Evolutionary conservation across 2,329 filamentous ascomycete genomes (phyloP).

Genomic region (Aureobasidium uvarum): DNA sequence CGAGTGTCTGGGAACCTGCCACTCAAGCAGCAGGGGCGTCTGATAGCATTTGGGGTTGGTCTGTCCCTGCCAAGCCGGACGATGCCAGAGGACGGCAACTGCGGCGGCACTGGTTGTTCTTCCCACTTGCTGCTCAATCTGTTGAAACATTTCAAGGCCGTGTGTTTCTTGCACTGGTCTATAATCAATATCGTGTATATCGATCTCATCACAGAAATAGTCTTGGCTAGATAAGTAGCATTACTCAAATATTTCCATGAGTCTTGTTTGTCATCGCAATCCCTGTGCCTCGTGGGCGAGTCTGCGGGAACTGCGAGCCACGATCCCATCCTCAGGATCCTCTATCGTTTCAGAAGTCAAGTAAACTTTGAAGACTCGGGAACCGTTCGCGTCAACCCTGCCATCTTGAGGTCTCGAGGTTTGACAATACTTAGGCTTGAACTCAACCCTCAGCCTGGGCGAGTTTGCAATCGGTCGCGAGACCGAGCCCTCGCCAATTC

Average conservation of each 20-base stretch:
- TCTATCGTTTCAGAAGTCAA: constrained; percentile 8
- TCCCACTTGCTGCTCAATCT: neutral
- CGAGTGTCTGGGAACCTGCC: neutral
- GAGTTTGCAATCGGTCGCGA: neutral
- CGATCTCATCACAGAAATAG: neutral
- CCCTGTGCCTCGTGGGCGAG: constrained; percentile 6
- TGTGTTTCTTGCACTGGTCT: neutral
- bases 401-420: neutral
- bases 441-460: neutral
- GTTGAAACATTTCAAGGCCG: neutral
- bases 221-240: neutral
- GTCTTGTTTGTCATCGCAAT: neutral
- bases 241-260: neutral
- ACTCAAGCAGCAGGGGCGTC: neutral
- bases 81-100: neutral
- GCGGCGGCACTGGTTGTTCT: constrained; percentile 3
- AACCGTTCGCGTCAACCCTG: constrained; percentile 3
- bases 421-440: constrained; percentile 11
- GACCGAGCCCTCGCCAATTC: neutral
- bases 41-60: neutral
- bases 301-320: neutral
- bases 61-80: constrained; percentile 4
- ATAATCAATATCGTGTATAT: neutral
- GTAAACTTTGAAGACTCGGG: neutral
- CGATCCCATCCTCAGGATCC: neutral